Base-by-base conservation (phyloP, 176 grass and related monocot genomes). In the Zoysia pacifica region DNA sequence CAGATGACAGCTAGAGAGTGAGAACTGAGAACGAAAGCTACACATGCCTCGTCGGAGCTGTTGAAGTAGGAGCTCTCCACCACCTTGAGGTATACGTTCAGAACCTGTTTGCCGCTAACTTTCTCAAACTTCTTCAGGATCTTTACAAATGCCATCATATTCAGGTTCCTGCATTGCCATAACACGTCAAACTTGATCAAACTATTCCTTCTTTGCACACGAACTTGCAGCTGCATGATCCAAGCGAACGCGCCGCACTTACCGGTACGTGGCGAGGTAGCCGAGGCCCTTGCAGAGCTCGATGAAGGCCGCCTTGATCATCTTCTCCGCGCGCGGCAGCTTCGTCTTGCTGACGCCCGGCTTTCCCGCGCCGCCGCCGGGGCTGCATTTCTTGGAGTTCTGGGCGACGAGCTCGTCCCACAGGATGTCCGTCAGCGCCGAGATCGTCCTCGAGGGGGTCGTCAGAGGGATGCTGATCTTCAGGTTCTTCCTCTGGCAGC, bases 41-140 rank as follows among this genome's bases (percentile, higher is more conserved):
- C 36, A 40, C 73, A 69, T 87, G 87, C 93, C 90, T 91, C 71
- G 42, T 86, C 88, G 10, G 90, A 91, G 83, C 77, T 89, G 70
- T 97, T 97, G 93, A 97, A 97, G 83, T 97, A 93, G 65, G 93
- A 93, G 62, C 49, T 93, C 80, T 97, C 93, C 19, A 93, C 90
- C 47, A 89, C 90, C 80, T 78, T 97, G 73, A 97, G 85, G 48
- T 97, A 97, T 59, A 72, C 64, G 40, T 86, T 49, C 14, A 90
- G 70, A 15, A 77, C 88, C 75, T 93, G 72, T n/a, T 79, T 89
- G 60, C 83, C 84, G 64, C 73, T 97, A 9, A 93, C 74, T 86
- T 97, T 97, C 69, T 97, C 93, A 41, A 97, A 93, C 75, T 97
- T 97, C 52, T 93, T 97, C 74, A 97, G 38, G 47, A 93, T 97